phyloP scores from a whole-genome alignment of 75 land plant species.

The Ceratopteris richardii region DNA sequence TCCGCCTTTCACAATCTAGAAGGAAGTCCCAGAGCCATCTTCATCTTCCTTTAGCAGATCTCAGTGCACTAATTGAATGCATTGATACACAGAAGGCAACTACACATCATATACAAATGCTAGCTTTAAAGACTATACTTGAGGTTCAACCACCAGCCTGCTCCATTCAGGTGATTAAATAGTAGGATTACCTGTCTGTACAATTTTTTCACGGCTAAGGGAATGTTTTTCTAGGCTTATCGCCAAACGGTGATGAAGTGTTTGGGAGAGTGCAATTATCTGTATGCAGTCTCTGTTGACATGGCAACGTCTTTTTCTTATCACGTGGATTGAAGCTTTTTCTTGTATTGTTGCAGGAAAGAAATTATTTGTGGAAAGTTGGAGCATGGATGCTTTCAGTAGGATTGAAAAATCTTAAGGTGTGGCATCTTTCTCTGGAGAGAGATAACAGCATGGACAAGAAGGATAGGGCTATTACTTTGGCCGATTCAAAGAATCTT shows the following conservation, averaged over 20 bases:
- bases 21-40: slow-evolving; percentile 64
- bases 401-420: too few species aligned
- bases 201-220: slow-evolving; percentile 24
- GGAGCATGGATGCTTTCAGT: too few species aligned
- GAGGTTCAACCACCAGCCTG: slow-evolving; percentile 49
- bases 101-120: slow-evolving; percentile 19
- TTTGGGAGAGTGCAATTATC: slow-evolving; percentile 19
- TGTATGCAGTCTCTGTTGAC: too few species aligned
- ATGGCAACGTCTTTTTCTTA: too few species aligned
- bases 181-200: neutral
- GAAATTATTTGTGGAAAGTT: too few species aligned
- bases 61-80: slow-evolving; percentile 34
- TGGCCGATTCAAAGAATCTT: slow-evolving; percentile 21
- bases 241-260: slow-evolving; percentile 39
- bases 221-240: slow-evolving; percentile 30
- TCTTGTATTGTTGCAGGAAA: neutral
- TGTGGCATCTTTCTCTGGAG: too few species aligned
- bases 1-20: slow-evolving; percentile 53
- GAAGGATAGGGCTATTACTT: neutral
- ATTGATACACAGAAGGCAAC: slow-evolving; percentile 17
- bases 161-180: slow-evolving; percentile 33
- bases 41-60: slow-evolving; percentile 39
- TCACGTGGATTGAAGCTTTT: too few species aligned
- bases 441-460: too few species aligned
- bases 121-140: slow-evolving; percentile 46